Conservation (phyloP, 2,329 filamentous ascomycete species). For the Ophiostoma montium region DNA sequence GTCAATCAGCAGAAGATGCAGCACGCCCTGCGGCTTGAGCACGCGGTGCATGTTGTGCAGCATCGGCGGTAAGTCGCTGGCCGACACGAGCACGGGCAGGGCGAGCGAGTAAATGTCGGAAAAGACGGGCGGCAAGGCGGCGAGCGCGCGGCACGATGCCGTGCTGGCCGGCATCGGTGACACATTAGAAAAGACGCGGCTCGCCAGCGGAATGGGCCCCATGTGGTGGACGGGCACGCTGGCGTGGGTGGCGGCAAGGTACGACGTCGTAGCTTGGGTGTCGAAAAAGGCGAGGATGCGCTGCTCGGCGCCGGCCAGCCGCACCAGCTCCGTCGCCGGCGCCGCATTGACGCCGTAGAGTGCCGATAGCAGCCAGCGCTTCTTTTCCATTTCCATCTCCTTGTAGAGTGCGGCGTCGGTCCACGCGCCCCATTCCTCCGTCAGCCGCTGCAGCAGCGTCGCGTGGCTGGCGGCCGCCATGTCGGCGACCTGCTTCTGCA, state of each 20-base stretch:
- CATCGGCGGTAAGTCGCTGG: conserved; percentile 39
- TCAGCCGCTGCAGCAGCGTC: conserved; percentile 39
- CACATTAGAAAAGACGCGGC: conserved; percentile 25
- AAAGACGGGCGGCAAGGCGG: conserved; percentile 29
- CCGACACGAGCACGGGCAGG: conserved; percentile 42
- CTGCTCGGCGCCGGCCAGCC: conserved; percentile 5
- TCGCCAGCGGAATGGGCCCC: conserved; percentile 27
- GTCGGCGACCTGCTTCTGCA: conserved; percentile 39
- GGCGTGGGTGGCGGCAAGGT: conserved; percentile 31
- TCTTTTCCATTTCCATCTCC: conserved; percentile 31
- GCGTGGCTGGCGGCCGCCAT: conserved; percentile 40
- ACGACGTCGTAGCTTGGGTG: conserved; percentile 32
- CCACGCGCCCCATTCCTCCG: conserved; percentile 35
- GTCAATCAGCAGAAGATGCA: conserved; percentile 49
- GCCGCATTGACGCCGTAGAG: conserved; percentile 33
- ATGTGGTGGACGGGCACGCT: conserved; percentile 31
- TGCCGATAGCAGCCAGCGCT: conserved; percentile 23
- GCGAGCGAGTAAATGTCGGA: conserved; percentile 36
- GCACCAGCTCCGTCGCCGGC: conserved; percentile 9
- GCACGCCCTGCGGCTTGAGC: conserved; percentile 37
- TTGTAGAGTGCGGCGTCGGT: conserved; percentile 35
- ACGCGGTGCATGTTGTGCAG: conserved; percentile 42
- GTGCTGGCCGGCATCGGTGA: conserved; percentile 26
- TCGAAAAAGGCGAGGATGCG: conserved; percentile 38
- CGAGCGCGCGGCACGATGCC: conserved; percentile 18